These are phyloP conservation scores for Lentinula guzmanii DNA, from an alignment of 768 basidiomycete genomes.

Conservation along the genomic window DNA sequence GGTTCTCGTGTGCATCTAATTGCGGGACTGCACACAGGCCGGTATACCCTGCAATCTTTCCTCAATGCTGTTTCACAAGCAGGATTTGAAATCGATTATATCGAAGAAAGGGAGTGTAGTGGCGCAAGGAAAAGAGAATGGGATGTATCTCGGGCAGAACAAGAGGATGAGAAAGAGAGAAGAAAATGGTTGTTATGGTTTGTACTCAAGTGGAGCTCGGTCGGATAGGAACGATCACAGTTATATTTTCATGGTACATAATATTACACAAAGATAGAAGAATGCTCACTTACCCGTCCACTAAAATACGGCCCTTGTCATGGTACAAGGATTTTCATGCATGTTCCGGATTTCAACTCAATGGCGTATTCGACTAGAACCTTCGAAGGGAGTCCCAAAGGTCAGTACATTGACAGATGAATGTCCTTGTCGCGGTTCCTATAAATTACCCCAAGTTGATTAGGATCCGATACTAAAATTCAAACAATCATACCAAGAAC, in stretches of 20 bases:
- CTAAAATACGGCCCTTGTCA: neutral
- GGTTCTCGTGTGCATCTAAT: constrained; percentile 57
- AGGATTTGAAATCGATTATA: constrained; percentile 41
- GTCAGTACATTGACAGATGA: constrained; percentile 41
- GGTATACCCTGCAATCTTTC: constrained; percentile 66
- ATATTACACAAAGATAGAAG: neutral
- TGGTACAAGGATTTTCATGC: too few relatives aligned
- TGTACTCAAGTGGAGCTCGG: constrained; percentile 38
- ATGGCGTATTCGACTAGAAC: neutral
- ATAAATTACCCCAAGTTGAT: neutral
- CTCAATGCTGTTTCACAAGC: constrained; percentile 28
- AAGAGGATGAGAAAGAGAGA: constrained; percentile 62
- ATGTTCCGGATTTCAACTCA: neutral
- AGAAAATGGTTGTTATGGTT: constrained; percentile 73
- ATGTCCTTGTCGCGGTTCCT: constrained; percentile 33
- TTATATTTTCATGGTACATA: neutral
- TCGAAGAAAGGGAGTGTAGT: constrained; percentile 41
- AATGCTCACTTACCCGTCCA: neutral
- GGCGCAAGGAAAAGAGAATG: constrained; percentile 38
- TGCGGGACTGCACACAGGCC: constrained; percentile 71
- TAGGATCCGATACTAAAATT: neutral
- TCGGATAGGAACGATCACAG: neutral
- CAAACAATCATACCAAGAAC: constrained; percentile 37
- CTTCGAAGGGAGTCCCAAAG: constrained; percentile 28
- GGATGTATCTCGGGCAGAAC: constrained; percentile 43